Base-by-base conservation (phyloP, 2,329 filamentous ascomycete genomes). In the Colletotrichum lentis region DNA sequence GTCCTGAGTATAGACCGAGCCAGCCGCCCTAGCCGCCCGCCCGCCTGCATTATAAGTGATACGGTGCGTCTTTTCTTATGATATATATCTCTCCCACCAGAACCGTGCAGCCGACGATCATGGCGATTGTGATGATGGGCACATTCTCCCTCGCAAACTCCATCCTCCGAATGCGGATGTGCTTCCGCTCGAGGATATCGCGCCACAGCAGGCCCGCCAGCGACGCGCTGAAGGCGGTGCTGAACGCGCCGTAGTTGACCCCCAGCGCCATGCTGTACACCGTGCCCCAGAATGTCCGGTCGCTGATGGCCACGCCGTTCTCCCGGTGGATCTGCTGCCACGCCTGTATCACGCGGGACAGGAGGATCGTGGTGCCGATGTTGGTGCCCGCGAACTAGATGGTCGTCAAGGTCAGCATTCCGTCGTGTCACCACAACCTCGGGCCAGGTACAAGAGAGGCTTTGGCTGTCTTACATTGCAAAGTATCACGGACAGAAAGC, bases 191-290 rank as follows among this genome's bases (percentile, higher is more conserved):
- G 1, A 93, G 81, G 20, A 93, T 93, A 70, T 92, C 89, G 2
- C 89, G 83, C 91, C 91, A 93, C 0, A 93, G 79, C 10, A 93
- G 81, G 1, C 90, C 91, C 1, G 91, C 91, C 1, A 93, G 77
- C 0, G 90, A 91, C 0, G 90, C 90, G 70, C 88, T 91, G 72
- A 93, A 91, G 0, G 89, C 88, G 0, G 87, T 86, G 74, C 89
- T 91, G 74, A 92, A 93, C 0, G 90, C 91, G 4, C 90, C 90
- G 66, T 89, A 93, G 75, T 93, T 93, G 69, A 92, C 88, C 2
- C 90, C 90, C 0, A 93, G 78, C 0, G 90, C 90, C 89, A 93
- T 91, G 75, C 85, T 86, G 76, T 93, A 93, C 0, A 93, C 86
- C 0, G 90, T 91, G 0, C 85, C 90, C 90, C 90, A 92, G 74